phyloP scores from a whole-genome alignment of 148 eudicot genomes.

The Nepenthes mirabilis region DNA sequence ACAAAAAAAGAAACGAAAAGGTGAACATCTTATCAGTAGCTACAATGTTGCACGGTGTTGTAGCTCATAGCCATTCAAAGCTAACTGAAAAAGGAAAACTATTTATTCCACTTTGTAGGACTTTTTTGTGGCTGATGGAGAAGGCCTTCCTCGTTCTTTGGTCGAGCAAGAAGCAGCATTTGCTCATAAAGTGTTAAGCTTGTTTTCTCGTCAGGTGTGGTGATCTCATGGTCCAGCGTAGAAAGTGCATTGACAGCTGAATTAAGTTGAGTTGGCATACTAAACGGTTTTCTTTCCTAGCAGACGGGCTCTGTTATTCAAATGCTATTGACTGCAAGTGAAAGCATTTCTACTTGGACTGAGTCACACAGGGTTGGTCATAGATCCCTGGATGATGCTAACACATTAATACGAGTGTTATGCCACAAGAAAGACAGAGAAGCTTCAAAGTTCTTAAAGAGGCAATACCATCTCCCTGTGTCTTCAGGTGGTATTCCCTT shows the following conservation, averaged over 20 bases:
- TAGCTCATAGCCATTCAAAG: too few relatives aligned
- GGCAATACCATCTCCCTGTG: constrained; percentile 63
- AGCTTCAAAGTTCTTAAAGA: constrained; percentile 65
- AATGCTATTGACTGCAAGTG: constrained; percentile 76
- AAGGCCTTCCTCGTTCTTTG: constrained; percentile 89
- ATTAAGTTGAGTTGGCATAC: neutral
- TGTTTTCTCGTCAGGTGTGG: constrained; percentile 67
- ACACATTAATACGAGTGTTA: constrained; percentile 63
- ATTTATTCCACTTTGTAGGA: constrained; percentile 35
- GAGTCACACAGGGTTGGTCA: constrained; percentile 19
- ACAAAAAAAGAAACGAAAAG: too few relatives aligned
- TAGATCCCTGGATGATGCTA: constrained; percentile 52
- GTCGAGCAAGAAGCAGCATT: constrained; percentile 69
- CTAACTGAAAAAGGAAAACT: neutral
- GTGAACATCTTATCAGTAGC: too few relatives aligned
- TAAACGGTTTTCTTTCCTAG: constrained; percentile 2
- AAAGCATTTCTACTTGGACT: constrained; percentile 38
- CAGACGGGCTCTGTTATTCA: constrained; percentile 75
- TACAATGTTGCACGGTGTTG: too few relatives aligned
- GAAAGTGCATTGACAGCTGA: neutral
- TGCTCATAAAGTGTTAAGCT: constrained; percentile 54
- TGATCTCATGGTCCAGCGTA: constrained; percentile 1
- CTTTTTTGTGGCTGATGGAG: constrained; percentile 88
- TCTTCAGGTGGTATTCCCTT: constrained; percentile 53
- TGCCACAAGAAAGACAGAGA: constrained; percentile 89